These are phyloP conservation scores for Sporothrix brunneoviolacea DNA, from an alignment of 2,329 filamentous ascomycete genomes.

Conservation along the genomic window DNA sequence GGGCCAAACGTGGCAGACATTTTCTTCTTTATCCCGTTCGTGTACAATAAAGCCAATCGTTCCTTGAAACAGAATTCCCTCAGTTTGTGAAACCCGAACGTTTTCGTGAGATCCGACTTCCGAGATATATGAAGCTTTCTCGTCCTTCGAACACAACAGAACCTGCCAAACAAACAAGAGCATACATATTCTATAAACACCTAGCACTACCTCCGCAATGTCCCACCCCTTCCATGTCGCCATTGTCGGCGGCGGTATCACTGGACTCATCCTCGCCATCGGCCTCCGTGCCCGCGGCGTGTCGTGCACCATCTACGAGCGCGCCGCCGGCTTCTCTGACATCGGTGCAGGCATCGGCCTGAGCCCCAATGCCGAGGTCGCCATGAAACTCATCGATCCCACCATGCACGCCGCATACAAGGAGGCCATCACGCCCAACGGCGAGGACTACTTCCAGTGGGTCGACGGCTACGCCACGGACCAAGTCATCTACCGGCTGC, in stretches of 20 bases:
- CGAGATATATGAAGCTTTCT: too few species aligned
- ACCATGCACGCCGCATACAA: conserved; percentile 33
- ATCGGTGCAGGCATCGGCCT: conserved; percentile 47
- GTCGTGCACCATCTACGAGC: conserved; percentile 40
- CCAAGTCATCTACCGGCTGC: conserved; percentile 28
- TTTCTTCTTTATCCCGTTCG: too few species aligned
- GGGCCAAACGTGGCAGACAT: too few species aligned
- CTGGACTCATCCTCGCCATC: conserved; percentile 41
- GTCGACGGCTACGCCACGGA: conserved; percentile 29
- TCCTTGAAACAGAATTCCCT: too few species aligned
- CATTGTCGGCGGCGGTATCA: conserved; percentile 46
- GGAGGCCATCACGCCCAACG: conserved; percentile 30
- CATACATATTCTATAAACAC: too few species aligned
- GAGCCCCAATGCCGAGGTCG: conserved; percentile 43
- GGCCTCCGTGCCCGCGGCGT: conserved; percentile 38
- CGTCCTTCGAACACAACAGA: too few species aligned
- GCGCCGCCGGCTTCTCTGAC: conserved; percentile 35
- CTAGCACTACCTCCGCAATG: too few species aligned
- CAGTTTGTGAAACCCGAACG: too few species aligned
- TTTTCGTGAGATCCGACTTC: too few species aligned
- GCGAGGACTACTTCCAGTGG: conserved; percentile 38
- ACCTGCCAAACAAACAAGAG: not conserved
- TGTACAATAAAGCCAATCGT: too few species aligned
- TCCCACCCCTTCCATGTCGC: conserved; percentile 29
- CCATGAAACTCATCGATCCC: conserved; percentile 34